These are phyloP conservation scores for Sphagnum magellanicum DNA, from an alignment of 228 moss, liverwort and hornwort genomes.

Conservation along the genomic window DNA sequence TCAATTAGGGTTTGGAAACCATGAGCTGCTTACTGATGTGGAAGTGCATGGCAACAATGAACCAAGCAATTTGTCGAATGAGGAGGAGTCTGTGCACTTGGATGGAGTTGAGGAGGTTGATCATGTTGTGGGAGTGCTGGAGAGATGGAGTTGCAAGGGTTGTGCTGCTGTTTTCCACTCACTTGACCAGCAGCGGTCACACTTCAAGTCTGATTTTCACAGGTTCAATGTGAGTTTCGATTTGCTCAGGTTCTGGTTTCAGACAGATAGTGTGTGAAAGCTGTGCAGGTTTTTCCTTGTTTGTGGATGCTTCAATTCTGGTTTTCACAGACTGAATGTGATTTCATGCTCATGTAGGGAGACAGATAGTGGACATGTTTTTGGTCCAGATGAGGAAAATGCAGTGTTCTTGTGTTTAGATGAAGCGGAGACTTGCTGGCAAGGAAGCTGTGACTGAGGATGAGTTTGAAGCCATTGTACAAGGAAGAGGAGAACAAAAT, in stretches of 20 bases:
- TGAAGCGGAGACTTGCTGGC: conserved; percentile 76
- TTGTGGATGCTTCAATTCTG: background rate
- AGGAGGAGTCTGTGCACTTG: conserved; percentile 12
- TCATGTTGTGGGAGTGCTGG: conserved; percentile 13
- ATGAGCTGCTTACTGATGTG: background rate
- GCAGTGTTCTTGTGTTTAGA: conserved; percentile 26
- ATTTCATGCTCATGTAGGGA: background rate
- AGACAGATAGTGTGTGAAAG: background rate
- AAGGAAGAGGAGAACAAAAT: conserved; percentile 34
- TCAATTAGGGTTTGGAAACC: conserved; percentile 8
- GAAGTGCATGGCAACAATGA: background rate
- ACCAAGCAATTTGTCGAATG: background rate
- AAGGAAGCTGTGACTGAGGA: conserved; percentile 80
- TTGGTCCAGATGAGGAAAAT: background rate
- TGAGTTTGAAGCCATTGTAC: conserved; percentile 73
- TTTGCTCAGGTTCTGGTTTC: too few species aligned
- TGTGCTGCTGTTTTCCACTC: conserved; percentile 66
- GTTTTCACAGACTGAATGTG: background rate
- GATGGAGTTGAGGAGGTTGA: conserved; percentile 1
- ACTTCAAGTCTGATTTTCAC: conserved; percentile 90
- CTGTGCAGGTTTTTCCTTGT: background rate
- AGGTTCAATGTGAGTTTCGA: conserved; percentile 57
- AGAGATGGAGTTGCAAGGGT: conserved; percentile 67
- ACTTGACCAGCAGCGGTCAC: conserved; percentile 74
- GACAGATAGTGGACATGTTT: background rate